phyloP scores from a whole-genome alignment of 345 rosid species.

The Xanthoceras sorbifolium region DNA sequence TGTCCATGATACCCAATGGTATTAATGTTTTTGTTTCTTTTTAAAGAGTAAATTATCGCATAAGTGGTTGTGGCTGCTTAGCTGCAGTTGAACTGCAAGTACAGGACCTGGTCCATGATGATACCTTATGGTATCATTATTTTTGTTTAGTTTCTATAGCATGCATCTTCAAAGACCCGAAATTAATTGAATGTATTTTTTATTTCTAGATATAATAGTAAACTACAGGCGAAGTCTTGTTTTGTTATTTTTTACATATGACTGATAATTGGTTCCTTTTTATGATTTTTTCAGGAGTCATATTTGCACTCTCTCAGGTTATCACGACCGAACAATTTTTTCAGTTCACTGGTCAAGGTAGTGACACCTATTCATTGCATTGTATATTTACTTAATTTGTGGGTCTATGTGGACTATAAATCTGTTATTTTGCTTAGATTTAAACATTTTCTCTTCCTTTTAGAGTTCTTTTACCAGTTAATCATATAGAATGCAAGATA shows the following conservation, averaged over 20 bases:
- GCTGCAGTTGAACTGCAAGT: neutral
- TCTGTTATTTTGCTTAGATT: neutral
- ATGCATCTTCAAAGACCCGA: neutral
- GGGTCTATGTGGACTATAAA: neutral
- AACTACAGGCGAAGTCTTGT: neutral
- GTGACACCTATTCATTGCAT: slow-evolving; percentile 3
- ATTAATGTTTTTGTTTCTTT: neutral
- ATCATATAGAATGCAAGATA: neutral
- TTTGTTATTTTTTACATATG: neutral
- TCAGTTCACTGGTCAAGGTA: slow-evolving; percentile 99
- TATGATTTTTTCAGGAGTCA: slow-evolving; percentile 64
- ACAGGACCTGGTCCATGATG: neutral
- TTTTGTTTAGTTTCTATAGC: neutral
- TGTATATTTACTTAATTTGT: neutral
- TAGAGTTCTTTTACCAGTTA: neutral
- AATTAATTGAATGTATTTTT: neutral
- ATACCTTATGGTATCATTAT: neutral
- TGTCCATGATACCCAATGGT: neutral
- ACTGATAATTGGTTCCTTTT: slow-evolving; percentile 9
- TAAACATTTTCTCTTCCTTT: neutral
- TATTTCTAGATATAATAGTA: neutral
- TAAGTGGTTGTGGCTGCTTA: neutral
- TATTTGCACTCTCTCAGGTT: slow-evolving; percentile 80
- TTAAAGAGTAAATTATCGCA: neutral
- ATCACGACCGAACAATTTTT: slow-evolving; percentile 92